Base-by-base conservation (phyloP, 352 stramenopile genomes). In the Halophytophthora batemanensis region DNA sequence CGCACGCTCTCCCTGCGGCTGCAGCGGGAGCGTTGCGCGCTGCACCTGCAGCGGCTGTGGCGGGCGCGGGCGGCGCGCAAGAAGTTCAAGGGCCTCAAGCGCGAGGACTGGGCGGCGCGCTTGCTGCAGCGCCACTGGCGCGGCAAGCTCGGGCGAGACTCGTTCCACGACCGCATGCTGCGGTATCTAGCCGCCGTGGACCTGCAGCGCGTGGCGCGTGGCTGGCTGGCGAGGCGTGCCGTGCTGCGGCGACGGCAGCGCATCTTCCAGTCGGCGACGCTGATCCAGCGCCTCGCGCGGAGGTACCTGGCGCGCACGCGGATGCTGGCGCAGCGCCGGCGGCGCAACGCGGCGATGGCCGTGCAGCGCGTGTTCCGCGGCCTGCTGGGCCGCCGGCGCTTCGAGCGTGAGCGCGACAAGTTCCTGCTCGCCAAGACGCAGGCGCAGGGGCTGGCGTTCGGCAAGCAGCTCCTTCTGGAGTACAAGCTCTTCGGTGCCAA, bases 401-500 rank as follows among this genome's bases (percentile, higher is more conserved):
- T 92, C 25, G 56, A 39, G 1, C 64, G 77, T 14, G 94, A 98
- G 70, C 72, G 85, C n/a, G 89, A 98, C 48, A 97, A 96, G 59
- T 97, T 96, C 50, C 67, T 98, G 41, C 98, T 98, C 50, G 95
- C 82, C 35, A 92, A 92, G 42, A 95, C 82, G 34, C 95, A 98
- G 74, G 87, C 76, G 3, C 90, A 96, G 61, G 91, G 93, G 13
- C 96, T 98, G 56, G 85, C 96, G 55, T 96, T 98, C 55, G 95
- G 91, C 35, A 90, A 96, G 50, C 92, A 98, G 66, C 95, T 98
- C 72, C 78, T 98, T 17, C 62, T 97, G 14, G 92, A 98, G 74
- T 97, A 98, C 81, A 98, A 98, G 61, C 71, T 98, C 7, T 88
- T 96, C 53, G 94, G 87, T 8, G 97, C 91, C 25, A 91, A 96